A percentile compares a stretch with the other conserved stretches of the same genome.
Conservation (phyloP, 2,329 filamentous ascomycete species). For the Rosellinia necatrix region DNA sequence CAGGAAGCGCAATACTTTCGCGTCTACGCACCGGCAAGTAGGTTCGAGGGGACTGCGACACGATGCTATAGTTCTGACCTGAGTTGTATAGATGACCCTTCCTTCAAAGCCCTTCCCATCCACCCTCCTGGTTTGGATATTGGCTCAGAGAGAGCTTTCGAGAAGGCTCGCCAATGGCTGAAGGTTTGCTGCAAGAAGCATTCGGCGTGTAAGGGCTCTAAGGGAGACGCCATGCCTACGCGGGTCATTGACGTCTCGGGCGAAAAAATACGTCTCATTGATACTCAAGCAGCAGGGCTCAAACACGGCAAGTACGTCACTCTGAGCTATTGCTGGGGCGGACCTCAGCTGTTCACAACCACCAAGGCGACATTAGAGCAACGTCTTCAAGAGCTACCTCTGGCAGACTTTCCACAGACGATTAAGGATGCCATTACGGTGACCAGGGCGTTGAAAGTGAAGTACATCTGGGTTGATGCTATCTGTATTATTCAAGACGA, state of each 20-base stretch:
- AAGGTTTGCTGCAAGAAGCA: constrained; percentile 3
- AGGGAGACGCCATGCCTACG: not conserved
- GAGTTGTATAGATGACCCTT: constrained; percentile 1
- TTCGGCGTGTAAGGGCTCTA: not conserved
- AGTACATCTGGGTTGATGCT: constrained; percentile 7
- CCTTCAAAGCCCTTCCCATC: constrained; percentile 2
- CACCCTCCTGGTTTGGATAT: constrained; percentile 1
- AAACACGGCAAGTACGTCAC: not conserved
- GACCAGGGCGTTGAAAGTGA: constrained; percentile 1
- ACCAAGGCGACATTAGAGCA: constrained; percentile 6
- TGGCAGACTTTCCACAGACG: not conserved
- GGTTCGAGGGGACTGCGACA: not conserved
- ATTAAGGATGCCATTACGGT: constrained; percentile 7
- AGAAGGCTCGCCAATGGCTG: constrained; percentile 5
- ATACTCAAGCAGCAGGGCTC: constrained; percentile 5
- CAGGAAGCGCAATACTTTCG: not conserved
- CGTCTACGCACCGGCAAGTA: not conserved
- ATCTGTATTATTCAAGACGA: constrained; percentile 8
- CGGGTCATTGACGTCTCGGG: constrained; percentile 5
- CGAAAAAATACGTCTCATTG: constrained; percentile 2
- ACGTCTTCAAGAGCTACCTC: not conserved
- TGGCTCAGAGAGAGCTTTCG: constrained; percentile 3
- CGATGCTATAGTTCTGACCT: not conserved
- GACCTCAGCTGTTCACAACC: constrained; percentile 1
- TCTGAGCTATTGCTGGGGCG: constrained; percentile 6